A percentile compares a stretch with the other conserved stretches of the same genome.
Conservation (phyloP, 176 grass and related monocot genomes). For the Paspalum vaginatum region DNA sequence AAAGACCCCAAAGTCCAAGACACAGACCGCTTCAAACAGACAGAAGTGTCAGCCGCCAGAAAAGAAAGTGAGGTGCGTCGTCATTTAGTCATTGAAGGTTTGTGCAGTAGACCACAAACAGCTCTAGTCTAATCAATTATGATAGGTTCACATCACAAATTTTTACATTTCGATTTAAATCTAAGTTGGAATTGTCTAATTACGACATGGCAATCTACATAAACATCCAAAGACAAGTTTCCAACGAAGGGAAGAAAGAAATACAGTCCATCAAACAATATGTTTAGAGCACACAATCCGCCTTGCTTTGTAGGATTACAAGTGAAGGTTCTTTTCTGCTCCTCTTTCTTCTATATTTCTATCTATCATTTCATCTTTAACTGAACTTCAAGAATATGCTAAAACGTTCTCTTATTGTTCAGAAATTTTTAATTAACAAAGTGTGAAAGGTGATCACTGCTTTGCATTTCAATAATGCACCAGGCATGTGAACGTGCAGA, state of each 20-base stretch:
- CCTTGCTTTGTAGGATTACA: background rate
- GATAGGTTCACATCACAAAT: background rate
- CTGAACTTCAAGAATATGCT: conserved; percentile 10
- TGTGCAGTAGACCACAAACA: too few species aligned
- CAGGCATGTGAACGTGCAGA: background rate
- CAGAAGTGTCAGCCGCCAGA: background rate
- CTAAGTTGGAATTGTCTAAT: background rate
- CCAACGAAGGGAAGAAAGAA: background rate
- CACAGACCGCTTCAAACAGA: conserved; percentile 11
- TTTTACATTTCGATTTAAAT: background rate
- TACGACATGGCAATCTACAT: background rate
- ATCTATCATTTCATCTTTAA: background rate
- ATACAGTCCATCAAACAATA: background rate
- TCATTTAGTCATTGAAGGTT: too few species aligned
- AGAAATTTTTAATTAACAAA: background rate
- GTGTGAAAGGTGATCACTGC: background rate
- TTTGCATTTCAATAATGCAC: background rate
- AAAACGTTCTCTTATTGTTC: background rate
- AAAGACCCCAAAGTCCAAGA: background rate
- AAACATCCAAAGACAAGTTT: background rate
- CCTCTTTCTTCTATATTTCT: conserved; percentile 19
- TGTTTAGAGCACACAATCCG: background rate
- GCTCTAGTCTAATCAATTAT: too few species aligned
- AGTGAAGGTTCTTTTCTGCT: background rate
- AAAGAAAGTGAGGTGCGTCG: too few species aligned